Percentiles rank a stretch among this genome's conserved stretches.
Conservation (phyloP, 2,329 filamentous ascomycete species). For the Beauveria sp. region DNA sequence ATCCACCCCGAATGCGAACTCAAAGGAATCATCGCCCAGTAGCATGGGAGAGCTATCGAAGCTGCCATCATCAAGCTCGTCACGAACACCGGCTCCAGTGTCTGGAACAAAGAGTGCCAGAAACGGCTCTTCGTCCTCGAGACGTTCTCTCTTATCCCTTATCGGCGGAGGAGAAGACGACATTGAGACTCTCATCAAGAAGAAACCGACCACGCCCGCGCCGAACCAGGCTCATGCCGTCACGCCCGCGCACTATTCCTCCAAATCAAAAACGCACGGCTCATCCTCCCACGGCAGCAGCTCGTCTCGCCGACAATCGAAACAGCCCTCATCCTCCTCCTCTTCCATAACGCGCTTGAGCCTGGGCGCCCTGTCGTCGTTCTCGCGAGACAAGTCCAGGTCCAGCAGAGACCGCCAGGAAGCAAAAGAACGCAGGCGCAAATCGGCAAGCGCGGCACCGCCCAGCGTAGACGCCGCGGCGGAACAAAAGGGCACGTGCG, state of each 20-base stretch:
- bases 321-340: background rate
- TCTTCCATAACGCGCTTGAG: background rate
- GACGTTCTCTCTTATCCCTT: slow-evolving; percentile 10
- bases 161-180: slow-evolving; percentile 5
- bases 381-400: background rate
- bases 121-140: background rate
- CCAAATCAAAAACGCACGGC: background rate
- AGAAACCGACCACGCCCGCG: background rate
- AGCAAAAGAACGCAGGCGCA: slow-evolving; percentile 3
- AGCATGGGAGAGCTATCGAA: background rate
- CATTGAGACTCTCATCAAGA: background rate
- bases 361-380: background rate
- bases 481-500: slow-evolving; percentile 42
- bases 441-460: background rate
- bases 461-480: background rate
- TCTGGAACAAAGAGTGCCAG: background rate
- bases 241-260: background rate
- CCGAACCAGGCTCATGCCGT: background rate
- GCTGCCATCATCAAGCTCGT: background rate
- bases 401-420: slow-evolving; percentile 5
- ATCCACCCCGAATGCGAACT: background rate
- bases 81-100: background rate
- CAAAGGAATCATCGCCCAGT: background rate
- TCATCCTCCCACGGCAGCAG: background rate
- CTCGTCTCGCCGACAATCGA: background rate